These are phyloP conservation scores for Ophiosphaerella narmari DNA, from an alignment of 2,329 filamentous ascomycete genomes.

Conservation along the genomic window DNA sequence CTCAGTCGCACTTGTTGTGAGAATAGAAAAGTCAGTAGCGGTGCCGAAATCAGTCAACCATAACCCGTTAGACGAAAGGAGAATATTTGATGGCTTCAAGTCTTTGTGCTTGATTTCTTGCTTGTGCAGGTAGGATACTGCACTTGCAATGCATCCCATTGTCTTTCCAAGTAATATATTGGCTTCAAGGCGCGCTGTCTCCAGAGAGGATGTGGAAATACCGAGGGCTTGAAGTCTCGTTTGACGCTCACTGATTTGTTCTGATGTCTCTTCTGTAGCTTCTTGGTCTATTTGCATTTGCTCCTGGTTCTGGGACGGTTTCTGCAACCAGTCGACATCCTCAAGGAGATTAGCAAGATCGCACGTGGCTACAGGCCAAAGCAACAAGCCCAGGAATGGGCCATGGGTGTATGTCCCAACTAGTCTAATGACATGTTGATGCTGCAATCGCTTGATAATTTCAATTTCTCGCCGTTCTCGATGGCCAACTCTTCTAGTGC, in stretches of 20 bases:
- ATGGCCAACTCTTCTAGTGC: background rate
- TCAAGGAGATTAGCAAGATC: conserved; percentile 19
- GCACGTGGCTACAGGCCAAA: conserved; percentile 27
- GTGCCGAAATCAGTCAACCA: conserved; percentile 22
- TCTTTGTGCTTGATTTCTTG: conserved; percentile 22
- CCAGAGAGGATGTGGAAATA: background rate
- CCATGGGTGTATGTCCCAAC: conserved; percentile 27
- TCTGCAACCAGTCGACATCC: conserved; percentile 1
- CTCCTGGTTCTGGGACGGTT: background rate
- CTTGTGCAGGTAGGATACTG: conserved; percentile 18
- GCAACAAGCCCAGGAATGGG: conserved; percentile 15
- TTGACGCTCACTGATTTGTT: background rate
- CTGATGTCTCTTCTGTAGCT: background rate
- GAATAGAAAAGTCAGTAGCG: conserved; percentile 16
- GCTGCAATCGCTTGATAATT: conserved; percentile 13
- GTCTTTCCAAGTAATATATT: conserved; percentile 5
- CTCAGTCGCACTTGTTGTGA: conserved; percentile 15
- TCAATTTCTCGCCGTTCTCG: conserved; percentile 20
- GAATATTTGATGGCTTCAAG: conserved; percentile 18
- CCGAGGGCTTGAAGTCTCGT: background rate
- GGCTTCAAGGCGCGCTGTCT: background rate
- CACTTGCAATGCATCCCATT: conserved; percentile 12
- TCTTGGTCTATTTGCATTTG: background rate
- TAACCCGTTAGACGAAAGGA: conserved; percentile 6
- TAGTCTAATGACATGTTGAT: conserved; percentile 23